phyloP scores from a whole-genome alignment of 148 eudicot genomes.

The Oxyria digyna region DNA sequence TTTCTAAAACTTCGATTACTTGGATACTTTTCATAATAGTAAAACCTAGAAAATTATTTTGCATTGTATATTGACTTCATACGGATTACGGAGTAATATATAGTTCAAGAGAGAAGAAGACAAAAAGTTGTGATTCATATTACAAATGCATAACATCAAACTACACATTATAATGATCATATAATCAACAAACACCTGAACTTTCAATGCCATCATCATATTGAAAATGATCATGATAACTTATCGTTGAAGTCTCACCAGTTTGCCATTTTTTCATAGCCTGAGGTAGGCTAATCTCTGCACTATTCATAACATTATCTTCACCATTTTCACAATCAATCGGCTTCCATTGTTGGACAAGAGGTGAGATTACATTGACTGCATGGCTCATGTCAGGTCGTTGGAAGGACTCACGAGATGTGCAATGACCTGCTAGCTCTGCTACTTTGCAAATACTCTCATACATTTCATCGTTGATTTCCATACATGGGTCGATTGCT shows the following conservation, averaged over 20 bases:
- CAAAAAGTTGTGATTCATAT: too few relatives aligned
- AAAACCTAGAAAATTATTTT: too few relatives aligned
- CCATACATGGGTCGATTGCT: constrained; percentile 31
- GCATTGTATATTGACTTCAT: too few relatives aligned
- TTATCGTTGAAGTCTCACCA: constrained; percentile 18
- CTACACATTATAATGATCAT: too few relatives aligned
- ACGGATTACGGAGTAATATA: too few relatives aligned
- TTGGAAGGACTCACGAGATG: constrained; percentile 40
- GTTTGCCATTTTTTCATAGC: constrained; percentile 38
- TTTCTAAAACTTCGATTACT: too few relatives aligned
- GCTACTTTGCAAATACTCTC: constrained; percentile 44
- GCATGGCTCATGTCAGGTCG: constrained; percentile 64
- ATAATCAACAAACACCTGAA: too few relatives aligned
- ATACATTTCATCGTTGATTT: constrained; percentile 32
- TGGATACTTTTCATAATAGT: too few relatives aligned
- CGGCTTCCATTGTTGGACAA: constrained; percentile 55
- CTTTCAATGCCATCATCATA: too few relatives aligned
- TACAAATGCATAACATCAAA: too few relatives aligned
- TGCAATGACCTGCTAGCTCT: constrained; percentile 59
- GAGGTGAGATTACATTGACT: constrained; percentile 40
- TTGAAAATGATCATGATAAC: too few relatives aligned
- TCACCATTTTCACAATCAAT: constrained; percentile 11
- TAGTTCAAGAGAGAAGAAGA: too few relatives aligned
- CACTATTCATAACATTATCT: constrained; percentile 10
- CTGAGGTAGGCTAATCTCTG: constrained; percentile 29